Evolutionary conservation across 192 early-diverging fungal species (phyloP).

Genomic region (Entomortierella parvispora): DNA sequence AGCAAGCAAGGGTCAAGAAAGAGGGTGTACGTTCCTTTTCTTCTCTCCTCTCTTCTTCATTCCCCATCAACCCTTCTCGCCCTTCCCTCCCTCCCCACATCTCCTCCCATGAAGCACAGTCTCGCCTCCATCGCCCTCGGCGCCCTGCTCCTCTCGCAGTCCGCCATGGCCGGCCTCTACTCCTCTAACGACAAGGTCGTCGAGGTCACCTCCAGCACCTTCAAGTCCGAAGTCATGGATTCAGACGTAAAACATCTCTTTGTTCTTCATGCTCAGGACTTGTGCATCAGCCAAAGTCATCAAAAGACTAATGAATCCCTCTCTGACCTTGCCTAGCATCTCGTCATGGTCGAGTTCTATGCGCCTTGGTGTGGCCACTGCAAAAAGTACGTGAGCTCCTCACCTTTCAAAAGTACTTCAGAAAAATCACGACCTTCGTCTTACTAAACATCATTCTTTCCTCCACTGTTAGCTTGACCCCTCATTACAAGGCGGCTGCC

Average conservation of each 20-base stretch:
- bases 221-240: slow-evolving; percentile 73
- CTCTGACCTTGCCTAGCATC: slow-evolving; percentile 57
- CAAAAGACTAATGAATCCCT: background rate
- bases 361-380: slow-evolving; percentile 99
- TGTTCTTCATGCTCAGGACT: background rate
- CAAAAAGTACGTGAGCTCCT: slow-evolving; percentile 64
- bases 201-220: slow-evolving; percentile 65
- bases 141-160: slow-evolving; percentile 43
- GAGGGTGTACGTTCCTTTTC: background rate
- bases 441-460: background rate
- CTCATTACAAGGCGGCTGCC: slow-evolving; percentile 92
- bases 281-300: background rate
- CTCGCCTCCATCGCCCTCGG: slow-evolving; percentile 48
- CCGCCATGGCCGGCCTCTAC: slow-evolving; percentile 61
- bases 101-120: slow-evolving; percentile 43
- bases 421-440: background rate
- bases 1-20: background rate
- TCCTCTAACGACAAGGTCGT: slow-evolving; percentile 59
- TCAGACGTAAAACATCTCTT: slow-evolving; percentile 60
- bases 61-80: background rate
- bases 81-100: background rate
- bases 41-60: slow-evolving; percentile 1
- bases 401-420: background rate
- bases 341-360: slow-evolving; percentile 92
- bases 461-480: slow-evolving; percentile 65